Conservation (phyloP, 2,329 filamentous ascomycete genomes). For the Neospermospora avenae region DNA sequence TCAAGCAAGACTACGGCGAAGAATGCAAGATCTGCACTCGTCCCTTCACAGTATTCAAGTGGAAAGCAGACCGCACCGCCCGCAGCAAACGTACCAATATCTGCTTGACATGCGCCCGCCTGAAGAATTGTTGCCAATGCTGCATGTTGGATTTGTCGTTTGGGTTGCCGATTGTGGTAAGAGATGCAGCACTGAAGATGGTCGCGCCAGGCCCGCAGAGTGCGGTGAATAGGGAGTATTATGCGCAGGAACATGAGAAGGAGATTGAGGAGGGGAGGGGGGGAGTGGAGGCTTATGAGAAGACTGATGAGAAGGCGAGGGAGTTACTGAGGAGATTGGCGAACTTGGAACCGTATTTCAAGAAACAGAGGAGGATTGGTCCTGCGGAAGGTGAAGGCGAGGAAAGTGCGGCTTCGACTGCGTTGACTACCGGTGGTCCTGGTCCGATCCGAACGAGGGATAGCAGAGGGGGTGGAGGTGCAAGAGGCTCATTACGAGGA, state of each 20-base stretch:
- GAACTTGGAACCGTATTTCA: conserved; percentile 91
- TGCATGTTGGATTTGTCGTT: conserved; percentile 98
- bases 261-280: conserved; percentile 90
- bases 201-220: conserved; percentile 89
- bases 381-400: conserved; percentile 47
- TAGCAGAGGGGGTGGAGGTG: conserved; percentile 49
- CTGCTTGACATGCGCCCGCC: conserved; percentile 90
- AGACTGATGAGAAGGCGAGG: conserved; percentile 94
- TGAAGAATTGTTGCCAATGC: conserved; percentile 98
- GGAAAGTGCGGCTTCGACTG: conserved; percentile 38
- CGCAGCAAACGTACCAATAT: conserved; percentile 93
- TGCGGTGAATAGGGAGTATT: conserved; percentile 94
- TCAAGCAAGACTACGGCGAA: conserved; percentile 94
- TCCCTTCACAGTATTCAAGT: conserved; percentile 92
- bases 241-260: conserved; percentile 94
- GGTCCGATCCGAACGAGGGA: conserved; percentile 79
- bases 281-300: conserved; percentile 86
- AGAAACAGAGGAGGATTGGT: conserved; percentile 76
- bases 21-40: conserved; percentile 74
- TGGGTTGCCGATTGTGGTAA: conserved; percentile 88
- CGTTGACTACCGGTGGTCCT: conserved; percentile 50
- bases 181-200: conserved; percentile 97
- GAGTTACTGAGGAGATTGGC: conserved; percentile 83
- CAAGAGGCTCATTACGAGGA: conserved; percentile 32
- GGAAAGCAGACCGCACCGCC: conserved; percentile 88